Conservation (phyloP, 2,329 filamentous ascomycete species). For the Pseudopyrenochaeta lycopersici region DNA sequence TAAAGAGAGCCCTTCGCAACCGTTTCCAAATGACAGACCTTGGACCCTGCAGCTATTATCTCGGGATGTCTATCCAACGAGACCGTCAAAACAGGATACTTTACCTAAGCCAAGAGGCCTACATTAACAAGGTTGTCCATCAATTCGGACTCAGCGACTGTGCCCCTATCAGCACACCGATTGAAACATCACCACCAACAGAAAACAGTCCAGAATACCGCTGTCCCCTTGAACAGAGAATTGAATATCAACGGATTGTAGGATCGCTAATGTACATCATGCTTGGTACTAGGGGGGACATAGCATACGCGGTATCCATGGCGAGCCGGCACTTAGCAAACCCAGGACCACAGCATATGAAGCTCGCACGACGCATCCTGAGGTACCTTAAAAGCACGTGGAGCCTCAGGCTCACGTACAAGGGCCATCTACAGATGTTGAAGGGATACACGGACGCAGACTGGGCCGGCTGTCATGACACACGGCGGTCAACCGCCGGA, state of each 20-base stretch:
- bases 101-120: too few relatives aligned
- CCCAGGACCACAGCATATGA: conserved; percentile 12
- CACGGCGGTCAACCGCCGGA: too few relatives aligned
- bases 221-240: too few relatives aligned
- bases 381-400: conserved; percentile 9
- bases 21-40: conserved; percentile 39
- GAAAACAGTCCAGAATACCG: too few relatives aligned
- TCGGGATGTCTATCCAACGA: conserved; percentile 31
- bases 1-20: conserved; percentile 22
- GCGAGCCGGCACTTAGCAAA: conserved; percentile 19
- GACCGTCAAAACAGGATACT: conserved; percentile 9
- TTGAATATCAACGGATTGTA: too few relatives aligned
- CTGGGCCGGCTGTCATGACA: too few relatives aligned
- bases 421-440: too few relatives aligned
- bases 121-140: conserved; percentile 1
- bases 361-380: conserved; percentile 3
- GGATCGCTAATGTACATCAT: too few relatives aligned
- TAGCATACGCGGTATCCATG: conserved; percentile 23
- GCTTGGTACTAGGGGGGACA: conserved; percentile 15
- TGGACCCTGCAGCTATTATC: conserved; percentile 24
- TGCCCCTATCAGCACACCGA: too few relatives aligned
- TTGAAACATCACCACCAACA: too few relatives aligned
- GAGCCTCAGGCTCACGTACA: conserved; percentile 1
- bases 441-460: too few relatives aligned
- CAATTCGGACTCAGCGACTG: too few relatives aligned